A percentile compares a stretch with the other conserved stretches of the same genome.
phyloP scores from a whole-genome alignment of 108 stramenopile species.

The Cyclostephanos invisitatus region DNA sequence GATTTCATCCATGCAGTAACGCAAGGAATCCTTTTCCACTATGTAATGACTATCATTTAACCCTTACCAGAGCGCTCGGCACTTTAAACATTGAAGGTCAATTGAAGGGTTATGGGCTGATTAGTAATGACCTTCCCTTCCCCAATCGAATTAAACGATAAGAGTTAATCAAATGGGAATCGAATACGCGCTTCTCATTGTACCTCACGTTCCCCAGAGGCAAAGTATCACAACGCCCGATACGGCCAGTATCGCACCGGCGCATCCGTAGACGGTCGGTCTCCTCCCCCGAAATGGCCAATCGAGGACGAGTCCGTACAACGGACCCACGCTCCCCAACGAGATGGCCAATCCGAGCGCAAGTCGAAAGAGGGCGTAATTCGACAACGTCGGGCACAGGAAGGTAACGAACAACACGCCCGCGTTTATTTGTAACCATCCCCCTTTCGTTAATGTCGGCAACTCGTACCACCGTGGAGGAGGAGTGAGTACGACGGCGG shows the following conservation, averaged over 20 bases:
- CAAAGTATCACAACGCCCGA: constrained; percentile 66
- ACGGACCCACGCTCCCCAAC: constrained; percentile 71
- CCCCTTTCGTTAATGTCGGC: constrained; percentile 46
- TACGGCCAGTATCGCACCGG: constrained; percentile 64
- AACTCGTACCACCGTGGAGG: constrained; percentile 56
- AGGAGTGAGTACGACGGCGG: too few relatives aligned
- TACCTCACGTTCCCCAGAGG: constrained; percentile 34
- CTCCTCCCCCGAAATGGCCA: constrained; percentile 51
- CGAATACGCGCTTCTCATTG: too few relatives aligned
- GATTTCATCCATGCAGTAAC: too few relatives aligned
- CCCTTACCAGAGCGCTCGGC: too few relatives aligned
- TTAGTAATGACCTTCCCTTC: too few relatives aligned
- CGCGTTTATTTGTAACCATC: constrained; percentile 58
- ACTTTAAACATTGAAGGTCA: too few relatives aligned
- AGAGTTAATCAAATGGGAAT: too few relatives aligned
- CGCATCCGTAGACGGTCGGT: constrained; percentile 45
- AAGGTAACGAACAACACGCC: constrained; percentile 86
- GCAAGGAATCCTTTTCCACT: too few relatives aligned
- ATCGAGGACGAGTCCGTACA: constrained; percentile 71
- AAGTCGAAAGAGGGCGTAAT: constrained; percentile 87
- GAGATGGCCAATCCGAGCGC: constrained; percentile 74
- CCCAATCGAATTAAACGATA: too few relatives aligned
- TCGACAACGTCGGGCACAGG: constrained; percentile 70
- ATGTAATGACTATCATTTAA: too few relatives aligned
- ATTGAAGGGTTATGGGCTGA: too few relatives aligned